A percentile compares a stretch with the other conserved stretches of the same genome.
Evolutionary conservation across 2,329 filamentous ascomycete genomes (phyloP).

Genomic region (Paecilomyces sp.): DNA sequence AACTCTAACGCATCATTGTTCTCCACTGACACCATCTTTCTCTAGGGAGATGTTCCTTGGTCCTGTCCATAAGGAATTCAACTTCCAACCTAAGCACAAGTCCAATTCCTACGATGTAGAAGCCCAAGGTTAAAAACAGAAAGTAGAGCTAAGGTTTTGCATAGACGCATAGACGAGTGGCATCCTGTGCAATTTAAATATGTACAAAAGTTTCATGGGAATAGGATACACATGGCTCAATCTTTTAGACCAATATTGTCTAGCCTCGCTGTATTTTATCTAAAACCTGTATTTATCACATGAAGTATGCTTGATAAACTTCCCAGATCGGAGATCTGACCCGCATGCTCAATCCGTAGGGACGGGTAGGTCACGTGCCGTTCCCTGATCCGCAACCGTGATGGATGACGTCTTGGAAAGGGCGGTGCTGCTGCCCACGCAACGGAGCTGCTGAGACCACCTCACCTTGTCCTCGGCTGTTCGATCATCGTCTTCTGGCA

Average conservation of each 20-base stretch:
- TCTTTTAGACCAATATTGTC: background rate
- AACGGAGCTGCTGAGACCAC: slow-evolving; percentile 5
- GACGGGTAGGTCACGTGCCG: background rate
- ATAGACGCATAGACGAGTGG: background rate
- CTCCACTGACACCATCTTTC: slow-evolving; percentile 3
- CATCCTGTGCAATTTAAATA: background rate
- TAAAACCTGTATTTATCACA: no score
- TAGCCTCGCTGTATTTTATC: background rate
- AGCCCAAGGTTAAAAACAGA: slow-evolving; percentile 53
- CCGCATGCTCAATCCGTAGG: background rate
- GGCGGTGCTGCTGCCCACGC: slow-evolving; percentile 5
- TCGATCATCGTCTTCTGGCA: slow-evolving; percentile 1
- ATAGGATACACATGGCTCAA: background rate
- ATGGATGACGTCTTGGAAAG: slow-evolving; percentile 26
- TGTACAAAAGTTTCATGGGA: background rate
- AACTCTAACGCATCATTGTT: slow-evolving; percentile 3
- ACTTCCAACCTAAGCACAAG: slow-evolving; percentile 96
- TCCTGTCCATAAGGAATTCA: slow-evolving; percentile 80
- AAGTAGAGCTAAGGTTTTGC: background rate
- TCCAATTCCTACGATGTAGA: slow-evolving; percentile 83
- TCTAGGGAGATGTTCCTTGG: slow-evolving; percentile 94
- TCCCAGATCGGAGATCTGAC: background rate
- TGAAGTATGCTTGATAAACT: background rate
- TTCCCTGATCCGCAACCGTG: slow-evolving; percentile 6
- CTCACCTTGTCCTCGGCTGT: slow-evolving; percentile 67